Conservation (phyloP, 768 basidiomycete species). For the Boletus barrowsii region DNA sequence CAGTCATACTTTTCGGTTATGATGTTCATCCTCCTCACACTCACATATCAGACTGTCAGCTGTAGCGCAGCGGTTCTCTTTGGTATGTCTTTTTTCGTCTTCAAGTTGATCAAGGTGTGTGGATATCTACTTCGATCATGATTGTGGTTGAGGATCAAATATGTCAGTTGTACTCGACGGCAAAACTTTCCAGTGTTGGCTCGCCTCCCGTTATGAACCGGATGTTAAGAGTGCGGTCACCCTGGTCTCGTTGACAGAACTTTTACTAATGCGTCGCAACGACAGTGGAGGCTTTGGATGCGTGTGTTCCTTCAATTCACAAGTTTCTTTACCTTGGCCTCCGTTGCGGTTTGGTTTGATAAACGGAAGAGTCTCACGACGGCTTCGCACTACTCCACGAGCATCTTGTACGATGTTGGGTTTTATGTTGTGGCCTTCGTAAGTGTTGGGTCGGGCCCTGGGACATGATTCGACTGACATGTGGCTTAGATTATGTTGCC, state of each 20-base stretch:
- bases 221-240: conserved; percentile 43
- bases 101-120: conserved; percentile 42
- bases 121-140: neutral
- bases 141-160: neutral
- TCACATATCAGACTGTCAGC: conserved; percentile 36
- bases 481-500: conserved; percentile 39
- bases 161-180: conserved; percentile 40
- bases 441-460: conserved; percentile 14
- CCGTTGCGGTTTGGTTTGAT: conserved; percentile 48
- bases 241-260: neutral
- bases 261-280: neutral
- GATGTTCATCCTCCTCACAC: neutral
- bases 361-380: conserved; percentile 40
- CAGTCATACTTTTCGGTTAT: conserved; percentile 12
- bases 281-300: conserved; percentile 47
- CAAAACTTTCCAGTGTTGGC: conserved; percentile 49
- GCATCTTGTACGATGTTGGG: conserved; percentile 38
- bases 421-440: conserved; percentile 43
- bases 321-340: conserved; percentile 47
- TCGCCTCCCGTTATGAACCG: conserved; percentile 42
- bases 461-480: neutral
- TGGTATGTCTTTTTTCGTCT: conserved; percentile 37
- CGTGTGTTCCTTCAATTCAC: conserved; percentile 47
- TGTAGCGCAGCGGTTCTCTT: conserved; percentile 38
- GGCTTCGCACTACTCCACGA: conserved; percentile 30